Evolutionary conservation across 345 rosid species (phyloP), one percentile per base, ranked within the genome.

Genomic region (Corchorus olitorius): DNA sequence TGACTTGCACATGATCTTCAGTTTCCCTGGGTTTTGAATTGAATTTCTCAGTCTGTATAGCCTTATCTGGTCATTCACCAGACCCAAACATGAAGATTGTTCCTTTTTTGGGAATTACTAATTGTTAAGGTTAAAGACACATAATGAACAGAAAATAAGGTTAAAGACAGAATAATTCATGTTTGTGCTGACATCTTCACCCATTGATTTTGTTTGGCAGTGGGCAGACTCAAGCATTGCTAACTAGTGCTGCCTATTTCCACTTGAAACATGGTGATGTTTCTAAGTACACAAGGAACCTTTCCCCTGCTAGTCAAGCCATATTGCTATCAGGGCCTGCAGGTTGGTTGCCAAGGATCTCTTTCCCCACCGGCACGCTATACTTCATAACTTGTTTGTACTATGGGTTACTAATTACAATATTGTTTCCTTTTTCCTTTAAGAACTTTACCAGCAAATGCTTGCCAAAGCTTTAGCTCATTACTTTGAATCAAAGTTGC

Each of bases 391-490:
- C 3, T 15, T 2, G 48, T 39, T 4, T 4, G 8, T 72, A 10
- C 20, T 41, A 19, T 11, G 37, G 5, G 75, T 22, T 73, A 65
- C n/a, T 73, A 20, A 84, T 43, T 50, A 62, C n/a, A 17, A 2
- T 49, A 19, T 27, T 27, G 27, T 27, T 76, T 66, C 43, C 6
- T 50, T 56, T 27, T 67, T 70, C 56, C 77, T 20, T 58, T 79
- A 78, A 93, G 99, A 93, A 81, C 98, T 91, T 83, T 96, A 96
- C 81, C 99, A 89, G 79, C 99, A 96, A 90, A 92, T 92, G 97
- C 94, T 96, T 75, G 97, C 98, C 55, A 93, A 88, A 86, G 99
- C 99, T 73, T 75, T 96, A 68, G 94, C 99, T 7, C 99, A 93
- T 86, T 93, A 78, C 89, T 96, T 96, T 4, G 97, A 92, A 53